These are phyloP conservation scores for Centaurea solstitialis DNA, from an alignment of 129 eudicot genomes.

Conservation along the genomic window DNA sequence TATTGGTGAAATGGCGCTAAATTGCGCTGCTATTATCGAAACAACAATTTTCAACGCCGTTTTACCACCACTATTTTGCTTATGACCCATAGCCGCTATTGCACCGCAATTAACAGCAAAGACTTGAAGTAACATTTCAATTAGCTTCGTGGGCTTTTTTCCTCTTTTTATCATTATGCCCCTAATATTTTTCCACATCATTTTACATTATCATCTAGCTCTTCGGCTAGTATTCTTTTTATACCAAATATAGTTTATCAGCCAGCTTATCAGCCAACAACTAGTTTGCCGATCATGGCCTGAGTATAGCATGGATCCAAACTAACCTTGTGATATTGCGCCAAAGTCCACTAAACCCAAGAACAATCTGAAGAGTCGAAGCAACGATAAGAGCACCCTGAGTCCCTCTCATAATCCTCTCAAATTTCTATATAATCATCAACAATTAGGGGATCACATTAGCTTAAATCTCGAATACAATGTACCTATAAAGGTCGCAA, in stretches of 20 bases:
- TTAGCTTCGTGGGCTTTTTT: neutral
- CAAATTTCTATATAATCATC: conserved; percentile 61
- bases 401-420: conserved; percentile 79
- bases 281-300: too few species aligned
- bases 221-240: neutral
- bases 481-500: neutral
- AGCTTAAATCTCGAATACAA: neutral
- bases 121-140: neutral
- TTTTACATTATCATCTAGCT: too few species aligned
- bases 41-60: too few species aligned
- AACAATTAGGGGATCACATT: conserved; percentile 13
- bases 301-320: neutral
- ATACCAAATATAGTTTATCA: neutral
- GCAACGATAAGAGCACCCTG: conserved; percentile 96
- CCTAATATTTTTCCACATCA: too few species aligned
- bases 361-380: conserved; percentile 83
- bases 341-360: conserved; percentile 98
- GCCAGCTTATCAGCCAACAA: neutral
- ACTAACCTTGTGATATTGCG: conserved; percentile 73
- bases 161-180: neutral
- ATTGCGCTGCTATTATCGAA: too few species aligned
- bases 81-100: too few species aligned
- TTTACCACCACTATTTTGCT: too few species aligned
- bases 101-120: too few species aligned
- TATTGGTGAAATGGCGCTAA: too few species aligned